Conservation (phyloP, 1,139 yeast genomes). For the Hansenula sp. region DNA sequence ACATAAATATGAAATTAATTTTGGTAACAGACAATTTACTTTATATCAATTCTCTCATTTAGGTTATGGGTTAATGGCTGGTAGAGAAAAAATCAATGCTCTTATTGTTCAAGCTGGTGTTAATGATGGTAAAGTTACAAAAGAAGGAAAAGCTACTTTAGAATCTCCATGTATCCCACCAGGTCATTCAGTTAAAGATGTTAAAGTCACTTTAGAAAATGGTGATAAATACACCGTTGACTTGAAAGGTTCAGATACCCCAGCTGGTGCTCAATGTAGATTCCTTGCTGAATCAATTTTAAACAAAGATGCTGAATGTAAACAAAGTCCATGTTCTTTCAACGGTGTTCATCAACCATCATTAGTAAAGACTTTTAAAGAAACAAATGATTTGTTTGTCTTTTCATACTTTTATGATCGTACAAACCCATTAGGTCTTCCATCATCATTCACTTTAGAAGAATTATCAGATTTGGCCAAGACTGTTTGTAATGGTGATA, state of each 20-base stretch:
- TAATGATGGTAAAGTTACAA: conserved; percentile 32
- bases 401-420: conserved; percentile 95
- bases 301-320: conserved; percentile 78
- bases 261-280: conserved; percentile 72
- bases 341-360: conserved; percentile 97
- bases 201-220: conserved; percentile 50
- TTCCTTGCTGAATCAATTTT: conserved; percentile 75
- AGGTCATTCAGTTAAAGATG: conserved; percentile 48
- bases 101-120: conserved; percentile 49
- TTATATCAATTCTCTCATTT: conserved; percentile 93
- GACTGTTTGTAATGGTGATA: conserved; percentile 80
- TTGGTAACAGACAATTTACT: conserved; percentile 77
- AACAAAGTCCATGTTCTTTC: conserved; percentile 81
- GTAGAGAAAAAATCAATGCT: conserved; percentile 75
- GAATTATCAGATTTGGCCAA: conserved; percentile 81
- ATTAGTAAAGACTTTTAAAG: conserved; percentile 66
- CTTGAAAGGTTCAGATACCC: conserved; percentile 70
- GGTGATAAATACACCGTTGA: conserved; percentile 54
- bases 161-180: conserved; percentile 89
- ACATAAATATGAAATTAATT: conserved; percentile 73
- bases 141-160: conserved; percentile 41
- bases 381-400: conserved; percentile 70
- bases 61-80: conserved; percentile 94
- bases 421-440: conserved; percentile 92
- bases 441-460: conserved; percentile 76